Percentiles rank a stretch among this genome's conserved stretches.
These are phyloP conservation scores for Wilhelminamyces savonicus DNA, from an alignment of 805 yeast species.

Conservation along the genomic window DNA sequence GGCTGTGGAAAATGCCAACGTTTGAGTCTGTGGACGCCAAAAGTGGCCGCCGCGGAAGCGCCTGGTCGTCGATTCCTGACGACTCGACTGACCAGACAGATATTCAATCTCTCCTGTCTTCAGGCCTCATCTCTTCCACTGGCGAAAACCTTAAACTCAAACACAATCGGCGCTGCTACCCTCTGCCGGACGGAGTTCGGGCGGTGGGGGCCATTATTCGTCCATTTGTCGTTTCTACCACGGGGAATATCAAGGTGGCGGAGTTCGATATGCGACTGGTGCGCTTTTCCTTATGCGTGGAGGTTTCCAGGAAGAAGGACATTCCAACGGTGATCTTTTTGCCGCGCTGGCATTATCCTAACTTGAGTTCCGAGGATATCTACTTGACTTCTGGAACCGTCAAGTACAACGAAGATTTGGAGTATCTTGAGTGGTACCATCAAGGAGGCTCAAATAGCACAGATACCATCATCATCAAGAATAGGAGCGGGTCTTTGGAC, in stretches of 20 bases:
- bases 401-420: conserved; percentile 43
- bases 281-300: conserved; percentile 44
- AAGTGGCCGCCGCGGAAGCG: too few relatives aligned
- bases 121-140: conserved; percentile 17
- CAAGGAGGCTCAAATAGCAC: conserved; percentile 12
- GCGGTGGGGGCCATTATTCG: conserved; percentile 71
- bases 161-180: conserved; percentile 29
- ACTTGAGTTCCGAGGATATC: conserved; percentile 41
- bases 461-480: conserved; percentile 31
- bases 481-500: conserved; percentile 30
- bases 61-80: too few relatives aligned
- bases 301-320: conserved; percentile 7
- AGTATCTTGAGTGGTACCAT: conserved; percentile 70
- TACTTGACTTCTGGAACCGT: conserved; percentile 52
- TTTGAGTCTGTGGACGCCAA: too few relatives aligned
- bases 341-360: conserved; percentile 67
- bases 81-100: conserved; percentile 8
- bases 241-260: conserved; percentile 50
- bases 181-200: conserved; percentile 58
- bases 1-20: too few relatives aligned
- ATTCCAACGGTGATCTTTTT: conserved; percentile 57
- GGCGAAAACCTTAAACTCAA: conserved; percentile 15
- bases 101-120: conserved; percentile 11
- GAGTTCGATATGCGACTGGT: conserved; percentile 52
- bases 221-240: conserved; percentile 64